phyloP scores from a whole-genome alignment of 257 asterid genomes.

The Cynanchum wilfordii region DNA sequence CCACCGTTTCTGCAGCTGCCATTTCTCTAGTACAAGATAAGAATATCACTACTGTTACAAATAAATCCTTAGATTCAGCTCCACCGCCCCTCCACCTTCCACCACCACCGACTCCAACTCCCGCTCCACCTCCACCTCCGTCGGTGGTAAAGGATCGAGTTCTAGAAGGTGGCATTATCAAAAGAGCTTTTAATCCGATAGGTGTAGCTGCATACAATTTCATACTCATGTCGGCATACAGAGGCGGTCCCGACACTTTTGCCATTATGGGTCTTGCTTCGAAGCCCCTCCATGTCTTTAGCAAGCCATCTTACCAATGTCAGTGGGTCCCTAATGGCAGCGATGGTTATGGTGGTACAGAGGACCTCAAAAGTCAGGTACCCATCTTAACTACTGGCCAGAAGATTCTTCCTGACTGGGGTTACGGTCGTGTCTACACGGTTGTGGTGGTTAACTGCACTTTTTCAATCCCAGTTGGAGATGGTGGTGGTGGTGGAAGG shows the following conservation, averaged over 20 bases:
- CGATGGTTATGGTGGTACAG: not conserved
- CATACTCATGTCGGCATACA: slow-evolving; percentile 83
- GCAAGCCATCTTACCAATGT: slow-evolving; percentile 69
- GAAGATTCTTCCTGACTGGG: slow-evolving; percentile 54
- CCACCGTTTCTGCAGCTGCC: slow-evolving; percentile 1
- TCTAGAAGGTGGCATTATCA: slow-evolving; percentile 27
- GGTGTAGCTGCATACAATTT: slow-evolving; percentile 79
- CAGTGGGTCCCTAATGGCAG: slow-evolving; percentile 58
- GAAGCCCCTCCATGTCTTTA: slow-evolving; percentile 68
- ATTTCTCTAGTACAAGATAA: not conserved
- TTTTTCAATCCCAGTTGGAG: slow-evolving; percentile 30
- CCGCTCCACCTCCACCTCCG: slow-evolving; percentile 3
- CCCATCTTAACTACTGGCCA: slow-evolving; percentile 18
- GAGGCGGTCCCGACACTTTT: slow-evolving; percentile 73
- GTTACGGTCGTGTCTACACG: slow-evolving; percentile 81
- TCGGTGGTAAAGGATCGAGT: slow-evolving; percentile 9
- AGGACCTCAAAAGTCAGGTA: not conserved
- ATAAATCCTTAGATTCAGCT: not conserved
- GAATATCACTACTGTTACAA: not conserved
- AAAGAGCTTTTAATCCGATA: slow-evolving; percentile 52
- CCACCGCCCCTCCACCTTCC: not conserved
- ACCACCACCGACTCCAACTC: not conserved
- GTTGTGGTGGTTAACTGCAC: slow-evolving; percentile 75
- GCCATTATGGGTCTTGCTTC: slow-evolving; percentile 79
- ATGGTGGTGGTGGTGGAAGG: slow-evolving; percentile 33